Evolutionary conservation across 441 rosid genomes (phyloP).

Genomic region (Hura crepitans): DNA sequence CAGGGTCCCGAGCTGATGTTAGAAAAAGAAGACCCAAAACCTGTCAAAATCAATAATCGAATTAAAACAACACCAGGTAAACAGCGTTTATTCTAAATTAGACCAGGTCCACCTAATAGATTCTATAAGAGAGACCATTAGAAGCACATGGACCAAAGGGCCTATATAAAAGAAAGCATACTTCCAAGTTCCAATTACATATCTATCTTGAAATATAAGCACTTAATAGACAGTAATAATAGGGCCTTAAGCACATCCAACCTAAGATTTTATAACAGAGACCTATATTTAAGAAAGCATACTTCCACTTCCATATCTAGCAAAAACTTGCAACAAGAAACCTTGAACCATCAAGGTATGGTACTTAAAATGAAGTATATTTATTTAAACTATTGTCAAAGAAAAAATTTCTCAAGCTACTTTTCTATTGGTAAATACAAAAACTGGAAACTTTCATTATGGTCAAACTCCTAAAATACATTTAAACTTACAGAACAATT

Average conservation of each 20-base stretch:
- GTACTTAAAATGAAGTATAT: neutral
- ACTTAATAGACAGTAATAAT: neutral
- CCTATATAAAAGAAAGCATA: neutral
- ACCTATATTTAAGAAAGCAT: too few species aligned
- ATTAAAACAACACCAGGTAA: neutral
- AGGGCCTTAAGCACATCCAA: neutral
- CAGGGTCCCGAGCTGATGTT: conserved; percentile 88
- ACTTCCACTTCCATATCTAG: neutral
- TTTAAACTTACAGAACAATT: neutral
- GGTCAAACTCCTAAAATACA: neutral
- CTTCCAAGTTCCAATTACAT: neutral
- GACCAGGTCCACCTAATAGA: neutral
- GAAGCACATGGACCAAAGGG: neutral
- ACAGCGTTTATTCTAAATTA: neutral
- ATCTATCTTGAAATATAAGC: neutral
- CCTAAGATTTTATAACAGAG: neutral
- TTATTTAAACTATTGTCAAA: neutral
- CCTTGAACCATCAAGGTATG: neutral
- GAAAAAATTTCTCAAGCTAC: neutral
- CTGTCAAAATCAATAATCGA: conserved; percentile 39
- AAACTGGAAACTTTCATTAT: neutral
- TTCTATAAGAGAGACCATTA: neutral
- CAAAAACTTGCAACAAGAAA: neutral
- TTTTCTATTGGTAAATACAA: neutral
- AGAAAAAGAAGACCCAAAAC: conserved; percentile 72